Conservation (phyloP, 1,139 yeast genomes). For the Taphrina deformans region DNA sequence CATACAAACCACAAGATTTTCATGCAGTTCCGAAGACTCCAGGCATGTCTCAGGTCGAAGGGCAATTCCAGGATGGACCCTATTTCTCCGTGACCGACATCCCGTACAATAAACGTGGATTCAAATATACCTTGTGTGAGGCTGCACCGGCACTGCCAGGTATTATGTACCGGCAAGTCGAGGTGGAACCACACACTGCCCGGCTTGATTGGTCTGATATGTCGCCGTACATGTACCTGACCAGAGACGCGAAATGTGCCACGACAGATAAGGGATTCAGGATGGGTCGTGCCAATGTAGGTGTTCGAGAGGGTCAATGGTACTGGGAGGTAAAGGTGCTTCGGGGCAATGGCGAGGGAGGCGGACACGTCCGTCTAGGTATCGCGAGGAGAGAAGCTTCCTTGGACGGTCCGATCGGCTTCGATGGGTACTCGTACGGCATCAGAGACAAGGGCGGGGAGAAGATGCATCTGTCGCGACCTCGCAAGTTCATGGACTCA, state of each 20-base stretch:
- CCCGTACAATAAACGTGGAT: slow-evolving; percentile 78
- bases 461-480: slow-evolving; percentile 71
- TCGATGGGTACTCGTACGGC: slow-evolving; percentile 92
- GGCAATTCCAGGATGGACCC: slow-evolving; percentile 26
- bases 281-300: slow-evolving; percentile 70
- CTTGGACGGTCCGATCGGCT: slow-evolving; percentile 93
- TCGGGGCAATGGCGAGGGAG: slow-evolving; percentile 42
- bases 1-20: slow-evolving; percentile 41
- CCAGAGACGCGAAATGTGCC: slow-evolving; percentile 45
- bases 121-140: slow-evolving; percentile 74
- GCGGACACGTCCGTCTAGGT: slow-evolving; percentile 75
- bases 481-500: slow-evolving; percentile 58
- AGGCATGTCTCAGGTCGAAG: slow-evolving; percentile 35
- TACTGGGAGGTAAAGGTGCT: slow-evolving; percentile 72
- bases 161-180: slow-evolving; percentile 70
- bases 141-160: slow-evolving; percentile 65
- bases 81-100: slow-evolving; percentile 66
- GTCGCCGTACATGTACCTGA: slow-evolving; percentile 59
- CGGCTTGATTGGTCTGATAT: slow-evolving; percentile 73
- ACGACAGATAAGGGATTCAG: slow-evolving; percentile 73
- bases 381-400: slow-evolving; percentile 81
- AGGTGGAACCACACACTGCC: slow-evolving; percentile 64
- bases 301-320: slow-evolving; percentile 75
- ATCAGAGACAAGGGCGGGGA: slow-evolving; percentile 80
- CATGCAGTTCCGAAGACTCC: slow-evolving; percentile 41